Base-by-base conservation (phyloP, 2,329 filamentous ascomycete species). In the Botrytis fragariae region DNA sequence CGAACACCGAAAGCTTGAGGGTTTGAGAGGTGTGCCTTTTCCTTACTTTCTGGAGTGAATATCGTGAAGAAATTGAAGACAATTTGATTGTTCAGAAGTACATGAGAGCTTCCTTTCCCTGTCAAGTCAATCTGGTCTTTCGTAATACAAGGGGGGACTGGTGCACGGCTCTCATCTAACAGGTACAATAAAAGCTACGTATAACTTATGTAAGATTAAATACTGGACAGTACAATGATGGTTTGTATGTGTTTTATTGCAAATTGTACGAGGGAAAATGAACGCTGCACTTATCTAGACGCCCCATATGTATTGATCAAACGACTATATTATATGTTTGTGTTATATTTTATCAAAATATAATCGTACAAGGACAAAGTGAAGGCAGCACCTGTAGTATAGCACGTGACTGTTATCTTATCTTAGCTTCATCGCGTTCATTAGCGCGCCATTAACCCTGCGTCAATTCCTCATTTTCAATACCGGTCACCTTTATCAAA, bases 71-170 rank as follows among this genome's bases (percentile, higher is more conserved):
- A 65, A 65, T 48, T 18, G 35, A 54, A 51, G n/a, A 29, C 64
- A 57, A 68, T 67, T 67, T 37, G 18, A 57, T 64, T 57, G 22
- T 59, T 71, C 42, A 72, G 42, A 71, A 48, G n/a, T 57, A 32
- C 12, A 48, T 45, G 20, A 65, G 20, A 62, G 59, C 61, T 71
- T 54, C 59, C 68, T 62, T 42, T 60, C 57, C 63, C 29, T 22
- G 37, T 60, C 37, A 57, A 44, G 62, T 68, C 62, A 68, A 72
- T 72, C 70, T 72, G 70, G 70, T 68, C 70, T 72, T 60, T 72
- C 70, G 62, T 39, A 32, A 60, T 51, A 44, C 45, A 67, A 22
- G 48, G 63, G 42, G 48, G n/a, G 51, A 57, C n/a, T 57, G 51
- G 51, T 57, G 51, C 51, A 57, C 51, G 51, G 51, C 51, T 57